These are phyloP conservation scores for Rachicladosporium sp. DNA, from an alignment of 2,329 filamentous ascomycete species.

Conservation along the genomic window DNA sequence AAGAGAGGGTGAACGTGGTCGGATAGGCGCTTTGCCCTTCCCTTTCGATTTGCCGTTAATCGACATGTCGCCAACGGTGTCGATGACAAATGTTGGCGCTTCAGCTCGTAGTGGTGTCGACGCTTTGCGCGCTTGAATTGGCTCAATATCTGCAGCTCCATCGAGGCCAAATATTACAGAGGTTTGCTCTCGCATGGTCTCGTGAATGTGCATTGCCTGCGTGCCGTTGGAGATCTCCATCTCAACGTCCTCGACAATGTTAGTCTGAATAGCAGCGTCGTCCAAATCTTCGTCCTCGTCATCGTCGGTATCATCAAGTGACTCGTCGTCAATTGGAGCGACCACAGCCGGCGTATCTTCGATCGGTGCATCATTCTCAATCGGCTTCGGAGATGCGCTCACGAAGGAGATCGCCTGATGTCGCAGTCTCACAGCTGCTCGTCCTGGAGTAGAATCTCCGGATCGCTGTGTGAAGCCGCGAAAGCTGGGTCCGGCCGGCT, in stretches of 20 bases:
- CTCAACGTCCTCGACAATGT: constrained; percentile 20
- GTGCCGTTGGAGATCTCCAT: constrained; percentile 16
- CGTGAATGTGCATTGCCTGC: constrained; percentile 6
- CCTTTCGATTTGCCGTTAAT: constrained; percentile 10
- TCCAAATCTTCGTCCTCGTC: constrained; percentile 12
- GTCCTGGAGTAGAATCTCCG: constrained; percentile 25
- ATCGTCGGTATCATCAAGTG: constrained; percentile 7
- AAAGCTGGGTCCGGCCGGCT: constrained; percentile 9
- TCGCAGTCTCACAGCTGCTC: constrained; percentile 39
- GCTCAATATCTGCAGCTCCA: constrained; percentile 2
- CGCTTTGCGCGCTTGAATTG: constrained; percentile 1
- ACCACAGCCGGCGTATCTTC: constrained; percentile 9
- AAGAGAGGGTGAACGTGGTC: constrained; percentile 28
- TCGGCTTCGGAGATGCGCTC: constrained; percentile 30
- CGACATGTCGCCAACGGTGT: constrained; percentile 20
- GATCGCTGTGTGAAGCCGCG: constrained; percentile 17
- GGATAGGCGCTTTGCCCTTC: constrained; percentile 8
- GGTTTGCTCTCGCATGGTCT: constrained; percentile 1
- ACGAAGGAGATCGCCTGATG: constrained; percentile 47
- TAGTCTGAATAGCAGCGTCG: constrained; percentile 12
- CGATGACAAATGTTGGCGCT: constrained; percentile 19
- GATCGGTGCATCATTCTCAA: constrained; percentile 8
- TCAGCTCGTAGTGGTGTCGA: constrained; percentile 6
- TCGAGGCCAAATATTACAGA: background rate
- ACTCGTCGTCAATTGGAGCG: constrained; percentile 8